Evolutionary conservation across 2,329 filamentous ascomycete genomes (phyloP).

Genomic region (Stachybotrys chlorohalonatus): DNA sequence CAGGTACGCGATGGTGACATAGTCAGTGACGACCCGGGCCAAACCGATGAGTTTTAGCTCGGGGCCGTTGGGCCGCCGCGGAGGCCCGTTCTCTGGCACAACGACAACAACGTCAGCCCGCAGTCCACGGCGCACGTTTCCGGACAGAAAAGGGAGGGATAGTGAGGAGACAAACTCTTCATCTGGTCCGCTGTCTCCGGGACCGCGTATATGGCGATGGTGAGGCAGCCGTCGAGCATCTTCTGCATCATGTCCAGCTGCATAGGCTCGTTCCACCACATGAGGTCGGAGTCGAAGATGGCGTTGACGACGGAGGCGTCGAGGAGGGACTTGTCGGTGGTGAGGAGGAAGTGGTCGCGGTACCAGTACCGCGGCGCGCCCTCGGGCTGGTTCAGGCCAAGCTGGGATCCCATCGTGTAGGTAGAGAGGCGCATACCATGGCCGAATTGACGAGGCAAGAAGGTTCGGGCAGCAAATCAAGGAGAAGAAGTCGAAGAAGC

Average conservation of each 20-base stretch:
- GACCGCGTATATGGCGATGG: conserved; percentile 46
- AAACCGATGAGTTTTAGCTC: conserved; percentile 29
- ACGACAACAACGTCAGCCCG: conserved; percentile 5
- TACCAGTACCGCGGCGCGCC: conserved; percentile 35
- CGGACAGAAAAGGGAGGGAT: conserved; percentile 14
- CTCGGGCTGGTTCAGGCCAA: conserved; percentile 14
- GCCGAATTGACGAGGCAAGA: neutral
- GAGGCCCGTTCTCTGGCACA: conserved; percentile 20
- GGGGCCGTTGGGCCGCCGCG: conserved; percentile 18
- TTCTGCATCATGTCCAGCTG: conserved; percentile 37
- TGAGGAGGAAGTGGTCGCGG: conserved; percentile 48
- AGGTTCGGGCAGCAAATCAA: neutral
- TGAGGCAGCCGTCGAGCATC: conserved; percentile 49
- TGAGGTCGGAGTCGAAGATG: conserved; percentile 44
- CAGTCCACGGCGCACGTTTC: conserved; percentile 5
- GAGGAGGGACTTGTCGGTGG: conserved; percentile 48
- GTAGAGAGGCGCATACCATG: neutral
- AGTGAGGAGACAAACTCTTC: conserved; percentile 21
- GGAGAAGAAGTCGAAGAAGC: neutral
- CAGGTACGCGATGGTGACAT: conserved; percentile 56
- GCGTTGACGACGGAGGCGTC: conserved; percentile 44
- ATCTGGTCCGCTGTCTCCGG: conserved; percentile 27
- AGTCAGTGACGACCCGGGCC: conserved; percentile 57
- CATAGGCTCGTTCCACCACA: conserved; percentile 52
- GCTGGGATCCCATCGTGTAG: conserved; percentile 10